A percentile compares a stretch with the other conserved stretches of the same genome.
Conservation (phyloP, 805 yeast species). For the Saccharomyces paradoxus region DNA sequence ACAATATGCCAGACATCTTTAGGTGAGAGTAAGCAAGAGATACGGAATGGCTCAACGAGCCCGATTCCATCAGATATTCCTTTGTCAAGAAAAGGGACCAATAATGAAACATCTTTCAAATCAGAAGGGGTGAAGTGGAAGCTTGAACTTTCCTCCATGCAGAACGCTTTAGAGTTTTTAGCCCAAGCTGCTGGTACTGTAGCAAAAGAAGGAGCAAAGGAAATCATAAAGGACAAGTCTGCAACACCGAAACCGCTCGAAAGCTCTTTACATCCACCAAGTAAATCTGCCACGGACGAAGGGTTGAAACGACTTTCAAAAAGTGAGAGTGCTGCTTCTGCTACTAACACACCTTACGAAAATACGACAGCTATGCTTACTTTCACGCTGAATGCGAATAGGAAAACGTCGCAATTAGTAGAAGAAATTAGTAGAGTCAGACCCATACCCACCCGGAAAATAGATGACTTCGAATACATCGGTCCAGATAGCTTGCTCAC, state of each 20-base stretch:
- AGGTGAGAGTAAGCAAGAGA: neutral
- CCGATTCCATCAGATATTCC: neutral
- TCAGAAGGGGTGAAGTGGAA: slow-evolving; percentile 12
- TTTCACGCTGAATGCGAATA: slow-evolving; percentile 7
- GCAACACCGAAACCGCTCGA: slow-evolving; percentile 29
- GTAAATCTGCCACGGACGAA: slow-evolving; percentile 4
- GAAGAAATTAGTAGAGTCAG: slow-evolving; percentile 27
- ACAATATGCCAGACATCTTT: neutral
- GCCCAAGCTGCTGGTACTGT: slow-evolving; percentile 77
- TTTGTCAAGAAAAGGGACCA: neutral
- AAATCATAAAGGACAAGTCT: slow-evolving; percentile 47
- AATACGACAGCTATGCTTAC: slow-evolving; percentile 21
- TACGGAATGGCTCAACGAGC: neutral
- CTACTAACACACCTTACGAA: slow-evolving; percentile 11
- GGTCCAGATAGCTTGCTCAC: slow-evolving; percentile 44
- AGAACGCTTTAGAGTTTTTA: slow-evolving; percentile 60
- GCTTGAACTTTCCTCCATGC: slow-evolving; percentile 32
- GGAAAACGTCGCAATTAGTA: slow-evolving; percentile 26
- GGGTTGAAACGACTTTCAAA: slow-evolving; percentile 11
- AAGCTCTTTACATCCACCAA: slow-evolving; percentile 4
- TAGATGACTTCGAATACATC: slow-evolving; percentile 59
- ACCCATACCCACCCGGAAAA: slow-evolving; percentile 31
- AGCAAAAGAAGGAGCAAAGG: slow-evolving; percentile 45
- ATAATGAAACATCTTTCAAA: neutral
- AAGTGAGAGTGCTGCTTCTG: neutral